phyloP scores from a whole-genome alignment of 139 green algal species.

The Auxenochlorella pyrenoidosa region DNA sequence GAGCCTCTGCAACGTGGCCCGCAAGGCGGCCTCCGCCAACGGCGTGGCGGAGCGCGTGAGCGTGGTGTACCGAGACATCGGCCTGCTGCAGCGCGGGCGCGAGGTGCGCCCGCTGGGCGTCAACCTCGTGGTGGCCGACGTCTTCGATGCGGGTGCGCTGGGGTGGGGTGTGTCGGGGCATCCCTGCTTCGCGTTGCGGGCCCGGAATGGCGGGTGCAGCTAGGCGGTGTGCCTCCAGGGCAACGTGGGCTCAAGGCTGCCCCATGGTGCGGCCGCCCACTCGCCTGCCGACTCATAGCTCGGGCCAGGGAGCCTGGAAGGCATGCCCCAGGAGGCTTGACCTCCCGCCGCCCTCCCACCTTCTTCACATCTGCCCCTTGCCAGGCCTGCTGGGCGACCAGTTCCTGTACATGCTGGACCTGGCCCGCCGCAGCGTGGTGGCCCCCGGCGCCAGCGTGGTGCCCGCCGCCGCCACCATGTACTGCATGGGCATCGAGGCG shows the following conservation, averaged over 20 bases:
- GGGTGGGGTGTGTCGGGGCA: too few species aligned
- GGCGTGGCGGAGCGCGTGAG: constrained; percentile 47
- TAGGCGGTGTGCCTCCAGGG: too few species aligned
- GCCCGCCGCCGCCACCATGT: constrained; percentile 71
- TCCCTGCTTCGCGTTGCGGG: too few species aligned
- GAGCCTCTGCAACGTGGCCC: constrained; percentile 39
- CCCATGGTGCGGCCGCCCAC: too few species aligned
- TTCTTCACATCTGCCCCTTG: not conserved
- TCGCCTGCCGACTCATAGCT: too few species aligned
- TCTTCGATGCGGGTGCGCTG: constrained; percentile 55
- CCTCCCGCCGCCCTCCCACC: not conserved
- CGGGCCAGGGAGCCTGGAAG: too few species aligned
- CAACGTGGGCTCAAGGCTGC: not conserved
- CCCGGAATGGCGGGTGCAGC: too few species aligned
- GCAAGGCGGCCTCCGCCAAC: constrained; percentile 60
- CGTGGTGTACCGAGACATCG: constrained; percentile 59
- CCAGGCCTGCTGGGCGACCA: constrained; percentile 64
- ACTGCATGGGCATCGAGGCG: constrained; percentile 81
- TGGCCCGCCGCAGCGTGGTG: constrained; percentile 60
- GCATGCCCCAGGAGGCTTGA: too few species aligned
- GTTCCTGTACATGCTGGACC: constrained; percentile 67
- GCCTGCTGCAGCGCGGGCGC: constrained; percentile 54
- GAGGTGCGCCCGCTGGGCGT: constrained; percentile 65
- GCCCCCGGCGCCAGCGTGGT: constrained; percentile 64
- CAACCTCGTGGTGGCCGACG: constrained; percentile 75